Evolutionary conservation across 2,329 filamentous ascomycete genomes (phyloP).

Genomic region (Knoxdaviesia capensis): DNA sequence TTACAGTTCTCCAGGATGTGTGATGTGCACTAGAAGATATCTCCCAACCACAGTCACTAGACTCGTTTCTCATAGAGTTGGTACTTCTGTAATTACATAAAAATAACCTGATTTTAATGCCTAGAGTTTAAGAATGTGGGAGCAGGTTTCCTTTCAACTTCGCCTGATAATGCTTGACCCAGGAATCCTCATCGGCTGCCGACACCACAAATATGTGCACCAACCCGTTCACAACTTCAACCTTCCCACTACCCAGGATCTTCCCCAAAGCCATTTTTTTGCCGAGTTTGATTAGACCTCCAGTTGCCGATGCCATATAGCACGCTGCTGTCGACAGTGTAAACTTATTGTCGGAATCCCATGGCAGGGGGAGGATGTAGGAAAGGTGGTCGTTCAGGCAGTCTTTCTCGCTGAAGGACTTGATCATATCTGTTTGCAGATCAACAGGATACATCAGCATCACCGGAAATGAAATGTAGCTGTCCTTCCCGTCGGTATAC

Average conservation of each 20-base stretch:
- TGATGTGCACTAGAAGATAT: no score
- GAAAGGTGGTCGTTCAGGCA: constrained; percentile 55
- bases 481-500: constrained; percentile 29
- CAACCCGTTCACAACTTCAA: constrained; percentile 75
- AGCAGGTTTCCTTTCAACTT: no score
- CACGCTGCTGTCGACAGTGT: constrained; percentile 50
- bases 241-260: constrained; percentile 52
- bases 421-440: constrained; percentile 76
- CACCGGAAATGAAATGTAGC: constrained; percentile 54
- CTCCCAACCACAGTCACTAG: no score
- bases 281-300: constrained; percentile 74
- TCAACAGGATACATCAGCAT: constrained; percentile 72
- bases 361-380: constrained; percentile 76
- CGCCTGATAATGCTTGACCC: constrained; percentile 68
- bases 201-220: constrained; percentile 72
- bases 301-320: constrained; percentile 65
- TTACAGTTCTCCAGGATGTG: no score
- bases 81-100: no score
- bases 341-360: constrained; percentile 57
- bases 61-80: no score
- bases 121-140: no score
- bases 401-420: constrained; percentile 63
- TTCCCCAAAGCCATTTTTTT: constrained; percentile 64
- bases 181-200: constrained; percentile 43
- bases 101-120: no score